Evolutionary conservation across 1,284 basidiomycete species (phyloP).

Genomic region (Microbotryum lychnidis-dioicae): DNA sequence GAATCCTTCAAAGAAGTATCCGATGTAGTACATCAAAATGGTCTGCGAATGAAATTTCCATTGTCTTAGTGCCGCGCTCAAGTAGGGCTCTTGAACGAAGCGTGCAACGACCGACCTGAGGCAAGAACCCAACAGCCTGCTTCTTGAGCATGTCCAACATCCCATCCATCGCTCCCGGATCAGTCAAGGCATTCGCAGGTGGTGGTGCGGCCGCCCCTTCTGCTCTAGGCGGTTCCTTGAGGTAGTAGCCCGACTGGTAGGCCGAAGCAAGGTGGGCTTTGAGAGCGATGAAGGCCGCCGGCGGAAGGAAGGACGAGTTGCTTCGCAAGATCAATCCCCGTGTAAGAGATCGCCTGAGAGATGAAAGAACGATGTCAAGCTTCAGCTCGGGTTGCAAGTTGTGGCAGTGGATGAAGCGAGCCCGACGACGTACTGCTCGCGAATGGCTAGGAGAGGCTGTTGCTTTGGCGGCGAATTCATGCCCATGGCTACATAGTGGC

Average conservation of each 20-base stretch:
- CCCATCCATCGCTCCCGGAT: conserved; percentile 87
- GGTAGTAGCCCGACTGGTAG: conserved; percentile 65
- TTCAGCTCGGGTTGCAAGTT: background rate
- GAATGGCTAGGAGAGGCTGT: conserved; percentile 62
- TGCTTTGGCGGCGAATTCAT: conserved; percentile 81
- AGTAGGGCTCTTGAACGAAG: background rate
- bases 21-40: conserved; percentile 99
- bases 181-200: conserved; percentile 59
- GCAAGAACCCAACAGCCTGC: conserved; percentile 72
- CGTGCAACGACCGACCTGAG: conserved; percentile 27
- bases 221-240: conserved; percentile 60
- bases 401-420: background rate
- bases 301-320: conserved; percentile 62
- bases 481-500: conserved; percentile 85
- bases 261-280: conserved; percentile 44
- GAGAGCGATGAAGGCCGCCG: conserved; percentile 30
- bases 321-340: conserved; percentile 75
- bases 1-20: conserved; percentile 98
- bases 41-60: conserved; percentile 55
- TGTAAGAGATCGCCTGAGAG: conserved; percentile 66
- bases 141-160: conserved; percentile 99
- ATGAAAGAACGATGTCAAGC: no score
- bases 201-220: conserved; percentile 48
- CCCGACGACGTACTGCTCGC: conserved; percentile 73
- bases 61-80: background rate